A percentile compares a stretch with the other conserved stretches of the same genome.
These are phyloP conservation scores for Schoenoplectus tabernaemontani DNA, from an alignment of 202 grass and related monocot species.

Conservation along the genomic window DNA sequence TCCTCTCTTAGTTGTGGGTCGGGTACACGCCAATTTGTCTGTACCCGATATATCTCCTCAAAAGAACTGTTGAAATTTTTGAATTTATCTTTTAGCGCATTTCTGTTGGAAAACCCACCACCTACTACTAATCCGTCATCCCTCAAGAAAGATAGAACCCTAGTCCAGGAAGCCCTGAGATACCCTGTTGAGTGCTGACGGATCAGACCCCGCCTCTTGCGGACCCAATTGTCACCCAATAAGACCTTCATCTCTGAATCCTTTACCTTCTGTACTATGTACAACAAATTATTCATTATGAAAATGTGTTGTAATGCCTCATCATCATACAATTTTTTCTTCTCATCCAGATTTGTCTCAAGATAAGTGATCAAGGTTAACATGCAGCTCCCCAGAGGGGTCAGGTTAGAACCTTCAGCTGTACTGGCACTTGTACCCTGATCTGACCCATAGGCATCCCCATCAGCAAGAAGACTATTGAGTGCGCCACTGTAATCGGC, in stretches of 20 bases:
- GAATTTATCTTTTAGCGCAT: conserved; percentile 83
- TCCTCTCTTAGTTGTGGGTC: conserved; percentile 88
- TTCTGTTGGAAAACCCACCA: conserved; percentile 53
- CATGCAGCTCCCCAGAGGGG: conserved; percentile 48
- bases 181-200: conserved; percentile 73
- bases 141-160: conserved; percentile 67
- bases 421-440: conserved; percentile 13
- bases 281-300: conserved; percentile 90
- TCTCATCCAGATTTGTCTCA: conserved; percentile 67
- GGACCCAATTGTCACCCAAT: conserved; percentile 79
- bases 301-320: conserved; percentile 75
- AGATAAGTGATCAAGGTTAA: conserved; percentile 64
- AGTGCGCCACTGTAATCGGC: conserved; percentile 54
- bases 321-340: conserved; percentile 67
- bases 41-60: conserved; percentile 63
- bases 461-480: conserved; percentile 42
- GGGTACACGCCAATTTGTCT: conserved; percentile 70
- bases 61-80: conserved; percentile 83
- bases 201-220: conserved; percentile 66
- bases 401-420: conserved; percentile 39
- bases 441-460: not conserved
- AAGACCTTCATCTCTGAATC: conserved; percentile 82
- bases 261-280: conserved; percentile 95
- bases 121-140: conserved; percentile 69
- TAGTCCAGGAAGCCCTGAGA: conserved; percentile 74